Percentiles rank a stretch among this genome's conserved stretches.
Evolutionary conservation across 495 filamentous ascomycete species (phyloP).

Genomic region (Cercophora newfieldiana): DNA sequence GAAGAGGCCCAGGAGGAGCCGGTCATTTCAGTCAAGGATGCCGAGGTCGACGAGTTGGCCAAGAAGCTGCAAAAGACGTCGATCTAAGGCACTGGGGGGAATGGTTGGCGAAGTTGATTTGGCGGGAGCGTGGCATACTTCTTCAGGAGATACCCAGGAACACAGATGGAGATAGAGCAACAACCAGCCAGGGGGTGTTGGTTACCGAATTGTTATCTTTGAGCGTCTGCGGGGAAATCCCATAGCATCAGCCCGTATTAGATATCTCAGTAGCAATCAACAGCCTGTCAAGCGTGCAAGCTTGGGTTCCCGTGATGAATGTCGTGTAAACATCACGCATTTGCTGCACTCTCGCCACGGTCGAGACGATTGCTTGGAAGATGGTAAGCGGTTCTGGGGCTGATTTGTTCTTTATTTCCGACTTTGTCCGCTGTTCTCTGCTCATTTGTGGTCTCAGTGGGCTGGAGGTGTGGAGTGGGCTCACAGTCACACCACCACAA

Average conservation of each 20-base stretch:
- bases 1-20: constrained; percentile 74
- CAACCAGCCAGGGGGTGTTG: neutral
- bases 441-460: neutral
- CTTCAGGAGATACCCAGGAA: constrained; percentile 2
- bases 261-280: neutral
- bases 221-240: neutral
- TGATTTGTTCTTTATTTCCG: neutral
- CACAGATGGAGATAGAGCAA: neutral
- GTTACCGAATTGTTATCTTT: neutral
- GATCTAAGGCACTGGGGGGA: constrained; percentile 30
- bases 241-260: neutral
- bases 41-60: constrained; percentile 78
- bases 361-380: neutral
- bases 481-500: neutral
- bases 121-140: neutral
- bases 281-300: neutral
- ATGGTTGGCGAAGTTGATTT: constrained; percentile 10
- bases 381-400: neutral
- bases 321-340: neutral
- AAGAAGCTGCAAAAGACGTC: constrained; percentile 68
- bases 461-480: neutral
- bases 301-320: neutral
- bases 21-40: constrained; percentile 69
- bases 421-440: neutral
- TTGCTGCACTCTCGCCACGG: neutral